Evolutionary conservation across 805 yeast genomes (phyloP).

Genomic region (Candida corydali): DNA sequence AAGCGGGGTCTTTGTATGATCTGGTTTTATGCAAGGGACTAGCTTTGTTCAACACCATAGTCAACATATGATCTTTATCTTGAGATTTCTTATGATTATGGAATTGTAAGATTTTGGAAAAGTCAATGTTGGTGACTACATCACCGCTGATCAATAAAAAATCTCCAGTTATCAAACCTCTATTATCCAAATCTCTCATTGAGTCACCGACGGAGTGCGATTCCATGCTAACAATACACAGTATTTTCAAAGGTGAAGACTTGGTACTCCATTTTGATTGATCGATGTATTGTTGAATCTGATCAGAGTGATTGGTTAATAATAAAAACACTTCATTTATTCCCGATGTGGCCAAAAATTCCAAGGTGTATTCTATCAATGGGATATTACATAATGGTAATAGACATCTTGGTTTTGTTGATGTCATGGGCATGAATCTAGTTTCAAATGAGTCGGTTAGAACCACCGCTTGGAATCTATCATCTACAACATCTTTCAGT

Average conservation of each 20-base stretch:
- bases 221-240: slow-evolving; percentile 78
- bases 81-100: slow-evolving; percentile 67
- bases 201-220: slow-evolving; percentile 94
- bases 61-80: slow-evolving; percentile 89
- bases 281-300: slow-evolving; percentile 78
- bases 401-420: slow-evolving; percentile 82
- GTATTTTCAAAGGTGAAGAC: slow-evolving; percentile 76
- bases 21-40: slow-evolving; percentile 82
- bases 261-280: slow-evolving; percentile 60
- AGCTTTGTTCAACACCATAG: slow-evolving; percentile 89
- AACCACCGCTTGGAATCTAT: slow-evolving; percentile 88
- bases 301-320: slow-evolving; percentile 89
- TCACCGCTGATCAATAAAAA: slow-evolving; percentile 90
- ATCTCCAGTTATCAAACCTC: slow-evolving; percentile 87
- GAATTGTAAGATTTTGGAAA: slow-evolving; percentile 63
- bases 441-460: slow-evolving; percentile 91
- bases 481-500: slow-evolving; percentile 59
- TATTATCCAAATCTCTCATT: slow-evolving; percentile 89
- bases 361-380: slow-evolving; percentile 88
- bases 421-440: slow-evolving; percentile 87
- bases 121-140: slow-evolving; percentile 87
- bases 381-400: slow-evolving; percentile 93
- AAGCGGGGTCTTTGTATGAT: slow-evolving; percentile 75
- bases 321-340: slow-evolving; percentile 86
- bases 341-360: slow-evolving; percentile 86